Evolutionary conservation across 371 early-diverging fungal genomes (phyloP).

Genomic region (Apophysomyces sp.): DNA sequence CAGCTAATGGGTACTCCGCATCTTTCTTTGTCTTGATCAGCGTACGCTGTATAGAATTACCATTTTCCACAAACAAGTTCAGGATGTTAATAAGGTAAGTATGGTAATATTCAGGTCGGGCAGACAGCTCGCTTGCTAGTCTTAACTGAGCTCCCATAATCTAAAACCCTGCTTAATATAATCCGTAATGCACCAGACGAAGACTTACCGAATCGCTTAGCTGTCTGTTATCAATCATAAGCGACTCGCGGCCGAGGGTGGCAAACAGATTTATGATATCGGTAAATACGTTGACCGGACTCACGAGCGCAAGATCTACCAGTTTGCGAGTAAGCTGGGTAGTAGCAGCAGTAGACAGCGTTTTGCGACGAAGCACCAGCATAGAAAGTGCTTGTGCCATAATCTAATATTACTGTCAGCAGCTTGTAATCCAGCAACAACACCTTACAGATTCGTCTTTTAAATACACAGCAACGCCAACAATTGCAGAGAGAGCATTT

Average conservation of each 20-base stretch:
- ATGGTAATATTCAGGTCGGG: conserved; percentile 56
- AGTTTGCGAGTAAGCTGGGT: conserved; percentile 54
- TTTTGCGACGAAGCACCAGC: conserved; percentile 56
- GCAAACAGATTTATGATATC: conserved; percentile 57
- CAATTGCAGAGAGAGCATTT: conserved; percentile 60
- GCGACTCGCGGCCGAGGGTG: conserved; percentile 46
- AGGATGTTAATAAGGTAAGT: conserved; percentile 58
- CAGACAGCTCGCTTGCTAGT: conserved; percentile 53
- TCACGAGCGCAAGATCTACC: conserved; percentile 63
- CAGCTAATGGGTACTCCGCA: conserved; percentile 50
- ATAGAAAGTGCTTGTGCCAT: conserved; percentile 64
- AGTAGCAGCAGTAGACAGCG: conserved; percentile 45
- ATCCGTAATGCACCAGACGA: conserved; percentile 27
- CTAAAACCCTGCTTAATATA: conserved; percentile 9
- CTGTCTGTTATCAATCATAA: conserved; percentile 50
- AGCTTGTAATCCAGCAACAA: neutral
- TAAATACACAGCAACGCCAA: conserved; percentile 66
- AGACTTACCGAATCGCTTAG: conserved; percentile 48
- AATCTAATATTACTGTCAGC: conserved; percentile 30
- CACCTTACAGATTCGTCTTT: conserved; percentile 54
- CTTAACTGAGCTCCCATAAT: conserved; percentile 36
- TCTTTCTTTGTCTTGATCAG: conserved; percentile 53
- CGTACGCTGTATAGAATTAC: conserved; percentile 59
- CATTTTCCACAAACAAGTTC: conserved; percentile 69
- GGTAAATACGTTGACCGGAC: conserved; percentile 44